Conservation (phyloP, 768 basidiomycete genomes). For the Nidularia pulvinata region DNA sequence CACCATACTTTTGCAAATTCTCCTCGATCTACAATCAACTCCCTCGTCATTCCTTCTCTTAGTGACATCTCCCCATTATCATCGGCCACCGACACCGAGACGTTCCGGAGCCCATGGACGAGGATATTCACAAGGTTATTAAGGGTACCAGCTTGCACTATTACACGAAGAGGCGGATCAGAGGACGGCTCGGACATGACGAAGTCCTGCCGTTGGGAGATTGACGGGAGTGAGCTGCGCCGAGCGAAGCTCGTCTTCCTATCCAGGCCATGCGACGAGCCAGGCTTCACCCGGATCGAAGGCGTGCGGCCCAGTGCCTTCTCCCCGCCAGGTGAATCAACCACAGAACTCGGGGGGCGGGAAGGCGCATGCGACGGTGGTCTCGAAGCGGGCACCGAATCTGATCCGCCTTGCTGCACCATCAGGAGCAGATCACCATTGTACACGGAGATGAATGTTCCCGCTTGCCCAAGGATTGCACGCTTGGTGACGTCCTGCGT, state of each 20-base stretch:
- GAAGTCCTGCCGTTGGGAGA: conserved; percentile 62
- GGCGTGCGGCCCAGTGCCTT: conserved; percentile 57
- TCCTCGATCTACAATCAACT: conserved; percentile 66
- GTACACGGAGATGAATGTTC: conserved; percentile 73
- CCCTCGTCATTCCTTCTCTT: conserved; percentile 70
- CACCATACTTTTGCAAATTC: conserved; percentile 85
- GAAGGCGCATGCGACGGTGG: conserved; percentile 65
- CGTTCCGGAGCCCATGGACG: conserved; percentile 73
- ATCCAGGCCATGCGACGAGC: conserved; percentile 65
- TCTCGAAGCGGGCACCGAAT: conserved; percentile 45
- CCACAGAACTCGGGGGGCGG: conserved; percentile 66
- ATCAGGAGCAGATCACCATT: conserved; percentile 75
- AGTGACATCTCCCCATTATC: conserved; percentile 87
- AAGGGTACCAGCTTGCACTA: conserved; percentile 79
- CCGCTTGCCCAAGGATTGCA: conserved; percentile 47
- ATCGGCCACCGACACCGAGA: conserved; percentile 81
- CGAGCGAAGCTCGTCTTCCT: conserved; percentile 78
- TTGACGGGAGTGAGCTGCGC: conserved; percentile 77
- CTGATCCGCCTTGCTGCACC: conserved; percentile 54
- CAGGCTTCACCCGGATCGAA: conserved; percentile 78
- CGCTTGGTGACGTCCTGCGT: conserved; percentile 27
- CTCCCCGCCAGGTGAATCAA: conserved; percentile 35
- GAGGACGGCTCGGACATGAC: conserved; percentile 62
- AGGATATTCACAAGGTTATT: conserved; percentile 74
- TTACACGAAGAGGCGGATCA: conserved; percentile 72